Conservation (phyloP, 805 yeast species). For the Pichia occidentalis region DNA sequence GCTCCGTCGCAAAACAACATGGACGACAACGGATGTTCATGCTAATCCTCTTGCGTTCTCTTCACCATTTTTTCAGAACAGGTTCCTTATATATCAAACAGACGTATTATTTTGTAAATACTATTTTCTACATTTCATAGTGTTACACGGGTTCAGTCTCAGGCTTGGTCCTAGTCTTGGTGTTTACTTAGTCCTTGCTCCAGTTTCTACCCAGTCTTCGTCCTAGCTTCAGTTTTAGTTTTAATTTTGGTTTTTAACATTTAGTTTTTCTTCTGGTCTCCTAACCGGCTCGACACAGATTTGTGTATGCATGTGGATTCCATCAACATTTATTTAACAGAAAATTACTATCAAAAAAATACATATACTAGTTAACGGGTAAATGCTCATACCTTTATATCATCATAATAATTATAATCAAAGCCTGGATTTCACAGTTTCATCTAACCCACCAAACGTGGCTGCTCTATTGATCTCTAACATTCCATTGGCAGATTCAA, state of each 20-base stretch:
- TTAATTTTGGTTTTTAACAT: too few relatives aligned
- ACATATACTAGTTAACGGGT: not conserved
- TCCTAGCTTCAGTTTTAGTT: not conserved
- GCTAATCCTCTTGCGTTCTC: slow-evolving; percentile 20
- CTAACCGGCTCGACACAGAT: too few relatives aligned
- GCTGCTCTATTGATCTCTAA: slow-evolving; percentile 52
- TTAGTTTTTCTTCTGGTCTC: too few relatives aligned
- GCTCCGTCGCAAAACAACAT: slow-evolving; percentile 23
- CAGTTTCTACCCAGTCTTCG: too few relatives aligned
- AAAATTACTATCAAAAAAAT: not conserved
- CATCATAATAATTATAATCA: slow-evolving; percentile 15
- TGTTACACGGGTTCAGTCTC: too few relatives aligned
- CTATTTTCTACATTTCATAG: too few relatives aligned
- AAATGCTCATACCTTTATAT: not conserved
- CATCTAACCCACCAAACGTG: slow-evolving; percentile 47
- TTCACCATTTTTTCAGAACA: too few relatives aligned
- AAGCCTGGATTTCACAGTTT: slow-evolving; percentile 41
- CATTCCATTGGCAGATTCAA: slow-evolving; percentile 39
- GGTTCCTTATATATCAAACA: not conserved
- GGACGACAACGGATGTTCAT: slow-evolving; percentile 28
- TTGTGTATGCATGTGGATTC: too few relatives aligned
- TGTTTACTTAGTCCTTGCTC: too few relatives aligned
- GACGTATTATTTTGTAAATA: too few relatives aligned
- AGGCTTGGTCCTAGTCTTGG: too few relatives aligned
- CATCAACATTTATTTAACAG: too few relatives aligned